Conservation (phyloP, 2,329 filamentous ascomycete species). For the Mycogone perniciosa region DNA sequence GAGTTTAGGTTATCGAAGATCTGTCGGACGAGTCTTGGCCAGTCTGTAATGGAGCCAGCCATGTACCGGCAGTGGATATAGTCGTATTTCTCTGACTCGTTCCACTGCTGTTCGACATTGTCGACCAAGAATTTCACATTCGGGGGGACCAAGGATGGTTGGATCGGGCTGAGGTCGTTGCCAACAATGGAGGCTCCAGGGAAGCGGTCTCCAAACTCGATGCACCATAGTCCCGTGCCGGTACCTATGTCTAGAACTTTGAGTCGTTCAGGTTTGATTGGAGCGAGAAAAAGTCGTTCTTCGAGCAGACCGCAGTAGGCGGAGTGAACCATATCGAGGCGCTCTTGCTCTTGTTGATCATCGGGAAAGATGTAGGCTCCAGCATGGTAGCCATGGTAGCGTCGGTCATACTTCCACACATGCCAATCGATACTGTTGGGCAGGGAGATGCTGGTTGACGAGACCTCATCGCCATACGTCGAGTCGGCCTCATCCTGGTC, state of each 20-base stretch:
- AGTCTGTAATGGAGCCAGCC: slow-evolving; percentile 28
- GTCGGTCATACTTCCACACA: slow-evolving; percentile 34
- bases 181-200: slow-evolving; percentile 32
- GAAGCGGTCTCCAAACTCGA: slow-evolving; percentile 34
- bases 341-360: slow-evolving; percentile 32
- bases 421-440: slow-evolving; percentile 30
- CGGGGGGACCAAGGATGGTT: slow-evolving; percentile 44
- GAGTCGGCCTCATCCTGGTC: no score
- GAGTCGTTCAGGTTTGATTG: slow-evolving; percentile 31
- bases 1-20: slow-evolving; percentile 34
- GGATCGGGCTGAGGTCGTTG: slow-evolving; percentile 37
- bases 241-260: slow-evolving; percentile 41
- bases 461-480: no score
- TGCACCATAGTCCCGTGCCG: slow-evolving; percentile 43
- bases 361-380: slow-evolving; percentile 33
- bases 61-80: slow-evolving; percentile 32
- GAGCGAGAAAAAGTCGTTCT: slow-evolving; percentile 31
- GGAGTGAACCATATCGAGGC: slow-evolving; percentile 34
- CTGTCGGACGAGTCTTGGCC: slow-evolving; percentile 21
- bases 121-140: slow-evolving; percentile 55
- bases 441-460: slow-evolving; percentile 15
- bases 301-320: slow-evolving; percentile 26
- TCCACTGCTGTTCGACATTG: slow-evolving; percentile 52
- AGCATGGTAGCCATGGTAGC: slow-evolving; percentile 34
- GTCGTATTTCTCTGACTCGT: slow-evolving; percentile 21